Base-by-base conservation (phyloP, 2,329 filamentous ascomycete genomes). In the Madurella mycetomatis region DNA sequence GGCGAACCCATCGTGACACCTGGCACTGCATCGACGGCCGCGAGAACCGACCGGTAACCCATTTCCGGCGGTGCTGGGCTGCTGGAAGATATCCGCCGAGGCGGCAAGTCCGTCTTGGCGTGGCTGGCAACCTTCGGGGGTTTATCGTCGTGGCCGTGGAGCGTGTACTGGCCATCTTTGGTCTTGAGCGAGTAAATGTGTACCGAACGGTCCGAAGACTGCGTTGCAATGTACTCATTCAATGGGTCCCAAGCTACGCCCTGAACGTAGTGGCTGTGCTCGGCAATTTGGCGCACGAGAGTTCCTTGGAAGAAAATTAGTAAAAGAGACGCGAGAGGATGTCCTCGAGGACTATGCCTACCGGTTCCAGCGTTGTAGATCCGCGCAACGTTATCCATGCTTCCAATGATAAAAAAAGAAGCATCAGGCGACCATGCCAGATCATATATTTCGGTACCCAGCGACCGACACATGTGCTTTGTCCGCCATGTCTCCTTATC, bases 361-460 rank as follows among this genome's bases (percentile, higher is more conserved):
- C 90, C 92, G 65, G 88, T 94, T 60, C 88, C 87, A 53, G 92
- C 89, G 72, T 95, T 96, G 77, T 96, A 97, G 64, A 99, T 97
- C 56, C 92, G 84, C 55, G 94, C 92, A 69, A 97, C 87, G 70
- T 99, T 99, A 75, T 99, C 94, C 92, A 99, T 97, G 74, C 94
- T 97, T 40, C 94, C 94, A 19, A 95, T 96, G 65, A 99, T 96
- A 76, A 99, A 96, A 74, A 95, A 94, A 40, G 86, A 78, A 40
- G 89, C 91, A 71, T 99, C 94, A n/a, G 95, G 95, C 47, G 94
- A 97, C 95, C 94, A 99, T 48, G 94, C 94, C 54, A 99, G 76
- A 71, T 99, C 94, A 73, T 99, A 99, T 62, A 99, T 97, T 71
- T 99, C 94, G 11, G 92, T 90, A 37, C 92, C 92, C 58, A 88